phyloP scores from a whole-genome alignment of 805 yeast genomes.

The Deakozyma indianensis region DNA sequence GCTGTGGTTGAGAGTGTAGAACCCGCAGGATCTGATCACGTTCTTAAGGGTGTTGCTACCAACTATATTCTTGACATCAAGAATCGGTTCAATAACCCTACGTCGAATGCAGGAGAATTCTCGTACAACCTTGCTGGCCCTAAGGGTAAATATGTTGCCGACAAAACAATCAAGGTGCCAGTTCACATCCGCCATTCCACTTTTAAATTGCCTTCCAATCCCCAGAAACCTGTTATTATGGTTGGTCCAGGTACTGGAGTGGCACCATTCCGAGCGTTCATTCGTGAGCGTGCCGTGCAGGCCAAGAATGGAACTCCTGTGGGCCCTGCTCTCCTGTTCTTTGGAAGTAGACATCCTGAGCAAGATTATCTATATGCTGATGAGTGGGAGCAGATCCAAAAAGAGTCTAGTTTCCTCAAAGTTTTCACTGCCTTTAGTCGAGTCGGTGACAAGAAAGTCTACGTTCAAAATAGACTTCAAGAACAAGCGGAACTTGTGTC shows the following conservation, averaged over 20 bases:
- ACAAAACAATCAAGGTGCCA: conserved; percentile 44
- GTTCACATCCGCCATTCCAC: conserved; percentile 90
- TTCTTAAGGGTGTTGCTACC: conserved; percentile 79
- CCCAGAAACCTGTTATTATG: conserved; percentile 72
- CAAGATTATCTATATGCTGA: conserved; percentile 79
- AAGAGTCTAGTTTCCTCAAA: conserved; percentile 21
- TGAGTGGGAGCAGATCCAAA: conserved; percentile 47
- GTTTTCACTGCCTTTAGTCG: conserved; percentile 80
- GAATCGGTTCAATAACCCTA: conserved; percentile 36
- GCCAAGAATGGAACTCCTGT: conserved; percentile 35
- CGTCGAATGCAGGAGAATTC: conserved; percentile 23
- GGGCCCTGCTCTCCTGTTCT: conserved; percentile 69
- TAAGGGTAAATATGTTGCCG: conserved; percentile 35
- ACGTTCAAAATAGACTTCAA: conserved; percentile 69
- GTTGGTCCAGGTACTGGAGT: conserved; percentile 98
- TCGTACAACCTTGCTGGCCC: conserved; percentile 78
- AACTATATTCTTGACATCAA: conserved; percentile 69
- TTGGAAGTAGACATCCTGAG: conserved; percentile 66
- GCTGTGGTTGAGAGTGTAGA: conserved; percentile 73
- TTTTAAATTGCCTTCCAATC: conserved; percentile 82
- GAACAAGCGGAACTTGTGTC: conserved; percentile 35
- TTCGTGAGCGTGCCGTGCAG: conserved; percentile 68
- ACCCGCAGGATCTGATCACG: conserved; percentile 21
- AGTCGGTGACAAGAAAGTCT: conserved; percentile 41
- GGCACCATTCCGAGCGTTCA: conserved; percentile 93